Base-by-base conservation (phyloP, 768 basidiomycete genomes). In the Suillus lakei region DNA sequence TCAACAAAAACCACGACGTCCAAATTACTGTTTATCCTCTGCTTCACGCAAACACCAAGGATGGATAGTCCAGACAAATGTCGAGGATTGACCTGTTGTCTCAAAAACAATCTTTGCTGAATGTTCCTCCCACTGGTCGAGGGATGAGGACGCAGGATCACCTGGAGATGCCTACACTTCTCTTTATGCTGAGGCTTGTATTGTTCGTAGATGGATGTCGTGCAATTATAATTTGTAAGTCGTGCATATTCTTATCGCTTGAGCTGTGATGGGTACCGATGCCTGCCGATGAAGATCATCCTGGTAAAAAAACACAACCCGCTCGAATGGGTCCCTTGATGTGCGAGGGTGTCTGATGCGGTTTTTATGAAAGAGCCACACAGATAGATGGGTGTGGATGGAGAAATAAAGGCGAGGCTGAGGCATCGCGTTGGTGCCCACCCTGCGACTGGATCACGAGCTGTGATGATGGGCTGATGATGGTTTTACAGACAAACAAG, bases 71-170 rank as follows among this genome's bases (percentile, higher is more conserved):
- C 91, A 93, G 91, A 93, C 92, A 93, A 90, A 83, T 85, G 91
- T 91, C 89, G 90, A 76, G 92, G 91, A 93, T 61, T 59, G 76
- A 81, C n/a, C 13, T 64, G 77, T 60, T 71, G 74, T 81, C 90
- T 91, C 91, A 85, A 93, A 94, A 93, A 94, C 92, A 93, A 85
- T 93, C 91, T 89, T 85, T 88, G 92, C 92, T 88, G 92, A 92
- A 85, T 81, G 91, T 85, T 88, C 82, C 85, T 94, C 92, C 92
- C 92, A 74, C 77, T 85, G 92, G 92, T 94, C 78, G 92, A 94
- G 92, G 86, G 84, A 90, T 79, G 28, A 92, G 89, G 92, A 94
- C 82, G 92, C 92, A 84, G 88, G 92, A 94, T 90, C 89, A 94
- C 92, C 92, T 93, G 90, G 91, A 86, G 90, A 81, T 77, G 87